Percentiles rank a stretch among this genome's conserved stretches.
phyloP scores from a whole-genome alignment of 108 stramenopile species.

The Fragilaria crotonensis region DNA sequence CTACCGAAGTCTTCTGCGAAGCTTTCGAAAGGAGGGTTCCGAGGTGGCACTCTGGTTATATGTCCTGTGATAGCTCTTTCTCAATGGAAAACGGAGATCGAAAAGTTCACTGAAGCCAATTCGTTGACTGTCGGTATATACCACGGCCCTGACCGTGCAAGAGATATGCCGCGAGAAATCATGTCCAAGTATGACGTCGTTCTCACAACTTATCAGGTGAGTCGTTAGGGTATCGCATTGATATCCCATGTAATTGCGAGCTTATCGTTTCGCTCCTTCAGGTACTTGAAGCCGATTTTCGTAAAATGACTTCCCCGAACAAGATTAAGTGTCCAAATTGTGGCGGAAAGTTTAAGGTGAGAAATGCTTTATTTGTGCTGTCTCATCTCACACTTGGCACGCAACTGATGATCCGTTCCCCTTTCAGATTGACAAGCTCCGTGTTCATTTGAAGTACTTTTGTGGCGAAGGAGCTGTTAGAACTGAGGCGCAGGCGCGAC shows the following conservation, averaged over 20 bases:
- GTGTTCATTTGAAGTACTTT: slow-evolving; percentile 91
- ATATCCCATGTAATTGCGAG: background rate
- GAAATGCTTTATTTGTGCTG: background rate
- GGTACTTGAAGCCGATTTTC: slow-evolving; percentile 89
- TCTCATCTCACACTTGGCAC: background rate
- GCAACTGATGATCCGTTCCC: background rate
- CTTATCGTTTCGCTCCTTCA: background rate
- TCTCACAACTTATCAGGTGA: slow-evolving; percentile 89
- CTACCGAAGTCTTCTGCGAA: slow-evolving; percentile 5
- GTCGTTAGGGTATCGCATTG: background rate
- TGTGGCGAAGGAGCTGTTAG: slow-evolving; percentile 89
- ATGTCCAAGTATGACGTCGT: slow-evolving; percentile 89
- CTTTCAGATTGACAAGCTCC: slow-evolving; percentile 70
- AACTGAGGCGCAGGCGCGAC: slow-evolving; percentile 89
- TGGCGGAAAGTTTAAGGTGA: slow-evolving; percentile 74
- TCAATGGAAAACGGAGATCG: slow-evolving; percentile 96
- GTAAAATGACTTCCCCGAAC: slow-evolving; percentile 88
- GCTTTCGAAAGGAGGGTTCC: slow-evolving; percentile 29
- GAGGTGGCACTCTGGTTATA: slow-evolving; percentile 89
- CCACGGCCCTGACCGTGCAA: slow-evolving; percentile 81
- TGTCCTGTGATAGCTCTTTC: slow-evolving; percentile 93
- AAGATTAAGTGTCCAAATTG: slow-evolving; percentile 92
- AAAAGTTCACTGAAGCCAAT: slow-evolving; percentile 79
- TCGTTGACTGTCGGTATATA: slow-evolving; percentile 81
- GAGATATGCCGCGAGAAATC: slow-evolving; percentile 54